Conservation (phyloP, 164 flowering plant genomes). For the Brasenia schreberi region DNA sequence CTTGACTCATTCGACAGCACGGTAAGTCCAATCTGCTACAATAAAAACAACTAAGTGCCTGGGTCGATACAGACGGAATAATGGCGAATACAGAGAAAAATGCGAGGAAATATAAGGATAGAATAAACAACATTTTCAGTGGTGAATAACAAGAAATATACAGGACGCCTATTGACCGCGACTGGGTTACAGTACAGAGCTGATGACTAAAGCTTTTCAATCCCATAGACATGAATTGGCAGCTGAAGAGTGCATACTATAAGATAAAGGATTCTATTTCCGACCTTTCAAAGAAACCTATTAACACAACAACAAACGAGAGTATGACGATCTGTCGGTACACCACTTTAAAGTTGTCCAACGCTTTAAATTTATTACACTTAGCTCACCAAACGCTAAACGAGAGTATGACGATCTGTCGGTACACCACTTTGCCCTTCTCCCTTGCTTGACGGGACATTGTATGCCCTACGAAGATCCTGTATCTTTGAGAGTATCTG, state of each 20-base stretch:
- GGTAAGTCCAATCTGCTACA: no score
- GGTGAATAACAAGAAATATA: no score
- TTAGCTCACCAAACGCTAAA: neutral
- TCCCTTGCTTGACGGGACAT: constrained; percentile 22
- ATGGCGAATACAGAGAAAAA: no score
- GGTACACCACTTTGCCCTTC: constrained; percentile 18
- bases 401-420: neutral
- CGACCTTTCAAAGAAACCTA: no score
- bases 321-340: neutral
- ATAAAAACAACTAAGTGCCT: no score
- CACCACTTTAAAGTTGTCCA: neutral
- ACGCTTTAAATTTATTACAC: neutral
- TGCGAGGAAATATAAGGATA: no score
- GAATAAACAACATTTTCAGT: no score
- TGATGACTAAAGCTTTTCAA: no score
- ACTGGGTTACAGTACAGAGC: no score
- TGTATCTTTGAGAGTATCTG: constrained; percentile 52
- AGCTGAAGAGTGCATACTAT: neutral
- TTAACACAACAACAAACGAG: neutral
- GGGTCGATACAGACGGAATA: no score
- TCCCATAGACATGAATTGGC: neutral
- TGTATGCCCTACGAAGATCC: constrained; percentile 57
- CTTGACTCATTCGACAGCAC: no score
- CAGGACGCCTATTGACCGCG: no score
- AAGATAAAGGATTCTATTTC: neutral